Percentiles rank a stretch among this genome's conserved stretches.
Evolutionary conservation across 2,329 filamentous ascomycete genomes (phyloP).

Genomic region (Microdochium paspali): DNA sequence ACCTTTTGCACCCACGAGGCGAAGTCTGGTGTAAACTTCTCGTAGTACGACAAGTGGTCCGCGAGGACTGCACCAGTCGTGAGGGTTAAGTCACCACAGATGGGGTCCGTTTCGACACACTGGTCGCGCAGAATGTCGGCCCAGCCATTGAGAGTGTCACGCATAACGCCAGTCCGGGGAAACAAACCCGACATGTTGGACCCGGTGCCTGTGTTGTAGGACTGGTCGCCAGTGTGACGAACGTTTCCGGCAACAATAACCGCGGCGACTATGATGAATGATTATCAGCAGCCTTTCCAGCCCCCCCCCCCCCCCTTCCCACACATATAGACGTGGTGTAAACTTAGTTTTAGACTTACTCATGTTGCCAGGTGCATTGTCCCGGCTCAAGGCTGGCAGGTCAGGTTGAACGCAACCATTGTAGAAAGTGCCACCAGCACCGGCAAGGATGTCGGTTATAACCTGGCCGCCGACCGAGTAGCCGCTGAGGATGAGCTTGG

Average conservation of each 20-base stretch:
- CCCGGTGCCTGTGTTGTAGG: slow-evolving; percentile 21
- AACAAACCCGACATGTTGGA: slow-evolving; percentile 14
- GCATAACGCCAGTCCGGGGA: slow-evolving; percentile 18
- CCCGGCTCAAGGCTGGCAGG: slow-evolving; percentile 14
- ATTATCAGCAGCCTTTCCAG: too few species aligned
- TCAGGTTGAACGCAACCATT: slow-evolving; percentile 16
- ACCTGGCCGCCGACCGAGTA: slow-evolving; percentile 31
- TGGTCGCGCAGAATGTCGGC: slow-evolving; percentile 18
- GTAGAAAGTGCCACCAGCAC: slow-evolving; percentile 23
- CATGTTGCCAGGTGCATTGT: slow-evolving; percentile 18
- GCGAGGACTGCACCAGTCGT: not conserved
- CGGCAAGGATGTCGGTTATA: slow-evolving; percentile 24
- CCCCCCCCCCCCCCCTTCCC: too few species aligned
- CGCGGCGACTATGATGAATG: slow-evolving; percentile 19
- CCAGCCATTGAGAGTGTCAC: slow-evolving; percentile 17
- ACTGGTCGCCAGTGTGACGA: slow-evolving; percentile 22
- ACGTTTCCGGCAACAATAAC: slow-evolving; percentile 23
- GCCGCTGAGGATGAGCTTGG: slow-evolving; percentile 29
- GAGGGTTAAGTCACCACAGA: slow-evolving; percentile 14
- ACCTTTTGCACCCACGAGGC: not conserved
- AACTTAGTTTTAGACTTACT: too few species aligned
- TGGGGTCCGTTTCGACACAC: slow-evolving; percentile 25
- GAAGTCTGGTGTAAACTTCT: not conserved
- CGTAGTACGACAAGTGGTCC: not conserved
- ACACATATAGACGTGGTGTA: too few species aligned